These are phyloP conservation scores for Pestalotiopsis sp. DNA, from an alignment of 2,329 filamentous ascomycete genomes.

Conservation along the genomic window DNA sequence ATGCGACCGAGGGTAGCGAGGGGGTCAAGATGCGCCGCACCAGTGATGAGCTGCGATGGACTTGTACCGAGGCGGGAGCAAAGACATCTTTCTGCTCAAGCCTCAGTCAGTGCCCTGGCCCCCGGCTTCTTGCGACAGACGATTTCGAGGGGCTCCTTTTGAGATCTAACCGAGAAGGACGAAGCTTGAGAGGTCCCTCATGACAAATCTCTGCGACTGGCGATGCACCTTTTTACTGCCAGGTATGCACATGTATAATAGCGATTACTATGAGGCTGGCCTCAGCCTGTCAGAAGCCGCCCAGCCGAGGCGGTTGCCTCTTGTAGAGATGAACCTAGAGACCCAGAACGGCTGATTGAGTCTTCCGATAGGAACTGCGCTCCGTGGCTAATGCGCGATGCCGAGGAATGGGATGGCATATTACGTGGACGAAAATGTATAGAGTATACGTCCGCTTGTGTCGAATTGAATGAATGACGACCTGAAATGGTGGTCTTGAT, in stretches of 20 bases:
- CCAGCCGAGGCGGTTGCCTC: conserved; percentile 1
- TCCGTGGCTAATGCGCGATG: not conserved
- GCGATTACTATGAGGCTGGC: not conserved
- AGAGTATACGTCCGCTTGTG: not conserved
- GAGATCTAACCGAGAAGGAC: too few species aligned
- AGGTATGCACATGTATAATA: not conserved
- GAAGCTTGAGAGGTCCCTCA: not conserved
- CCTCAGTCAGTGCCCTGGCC: not conserved
- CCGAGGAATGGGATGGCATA: not conserved
- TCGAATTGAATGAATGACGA: conserved; percentile 2
- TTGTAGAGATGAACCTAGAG: not conserved
- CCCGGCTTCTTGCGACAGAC: not conserved
- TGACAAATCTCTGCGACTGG: not conserved
- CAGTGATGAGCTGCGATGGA: not conserved
- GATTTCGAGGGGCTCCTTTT: not conserved
- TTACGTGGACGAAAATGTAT: not conserved
- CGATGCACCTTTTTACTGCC: not conserved
- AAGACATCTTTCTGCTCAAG: not conserved
- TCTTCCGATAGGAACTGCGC: not conserved
- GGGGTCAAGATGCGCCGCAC: not conserved
- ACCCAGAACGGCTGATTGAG: not conserved
- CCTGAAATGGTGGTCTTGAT: not conserved
- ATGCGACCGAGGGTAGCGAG: not conserved
- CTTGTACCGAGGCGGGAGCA: not conserved
- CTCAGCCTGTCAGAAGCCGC: not conserved